Percentiles rank a stretch among this genome's conserved stretches.
Conservation (phyloP, 225 moss, liverwort and hornwort genomes). For the Ulota crispa region DNA sequence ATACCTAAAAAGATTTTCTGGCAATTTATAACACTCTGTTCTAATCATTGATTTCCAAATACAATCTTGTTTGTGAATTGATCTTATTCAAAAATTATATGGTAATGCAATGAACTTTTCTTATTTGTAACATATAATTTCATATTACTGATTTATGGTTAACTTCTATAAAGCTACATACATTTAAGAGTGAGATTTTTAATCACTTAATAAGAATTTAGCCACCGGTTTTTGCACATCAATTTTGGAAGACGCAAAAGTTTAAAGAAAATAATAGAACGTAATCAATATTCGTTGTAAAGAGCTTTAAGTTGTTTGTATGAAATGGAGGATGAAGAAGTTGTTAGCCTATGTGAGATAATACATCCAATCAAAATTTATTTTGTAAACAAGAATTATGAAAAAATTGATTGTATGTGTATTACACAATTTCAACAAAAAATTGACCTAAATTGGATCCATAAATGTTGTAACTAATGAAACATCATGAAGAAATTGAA, state of each 20-base stretch:
- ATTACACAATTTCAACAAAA: neutral
- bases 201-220: neutral
- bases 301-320: neutral
- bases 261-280: neutral
- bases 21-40: neutral
- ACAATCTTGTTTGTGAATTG: fast-evolving
- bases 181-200: neutral
- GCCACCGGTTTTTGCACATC: fast-evolving
- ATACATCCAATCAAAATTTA: neutral
- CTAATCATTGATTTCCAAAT: neutral
- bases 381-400: neutral
- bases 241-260: neutral
- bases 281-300: too few relatives aligned
- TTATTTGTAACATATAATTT: neutral
- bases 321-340: neutral
- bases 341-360: fast-evolving
- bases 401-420: neutral
- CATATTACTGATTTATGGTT: fast-evolving
- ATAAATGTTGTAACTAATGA: neutral
- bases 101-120: neutral
- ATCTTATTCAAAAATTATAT: fast-evolving
- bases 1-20: fast-evolving
- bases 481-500: neutral
- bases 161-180: neutral
- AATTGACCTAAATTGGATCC: neutral